phyloP scores from a whole-genome alignment of 768 basidiomycete genomes.

The Trametes punicea region DNA sequence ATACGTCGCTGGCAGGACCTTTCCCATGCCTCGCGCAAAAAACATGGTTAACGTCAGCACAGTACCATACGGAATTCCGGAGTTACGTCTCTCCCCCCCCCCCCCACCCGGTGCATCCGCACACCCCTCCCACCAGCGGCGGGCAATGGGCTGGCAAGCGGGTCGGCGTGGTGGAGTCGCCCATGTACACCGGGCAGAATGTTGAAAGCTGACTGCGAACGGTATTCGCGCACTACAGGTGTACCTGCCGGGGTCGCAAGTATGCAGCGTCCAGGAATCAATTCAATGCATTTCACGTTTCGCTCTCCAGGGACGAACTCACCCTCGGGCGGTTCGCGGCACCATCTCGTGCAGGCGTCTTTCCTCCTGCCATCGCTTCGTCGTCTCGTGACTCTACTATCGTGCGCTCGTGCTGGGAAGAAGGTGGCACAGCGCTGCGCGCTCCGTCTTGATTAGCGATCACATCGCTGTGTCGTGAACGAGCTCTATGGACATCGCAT shows the following conservation, averaged over 20 bases:
- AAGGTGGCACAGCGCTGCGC: no score
- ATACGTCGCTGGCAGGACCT: slow-evolving; percentile 21
- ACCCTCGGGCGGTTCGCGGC: slow-evolving; percentile 21
- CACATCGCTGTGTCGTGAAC: slow-evolving; percentile 37
- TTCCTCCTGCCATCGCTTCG: slow-evolving; percentile 29
- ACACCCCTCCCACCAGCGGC: no score
- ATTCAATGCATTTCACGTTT: slow-evolving; percentile 29
- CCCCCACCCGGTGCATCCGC: no score
- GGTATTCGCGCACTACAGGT: slow-evolving; percentile 16
- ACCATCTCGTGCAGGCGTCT: slow-evolving; percentile 22
- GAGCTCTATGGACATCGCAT: slow-evolving; percentile 27
- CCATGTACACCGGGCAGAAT: not conserved
- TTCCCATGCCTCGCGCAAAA: slow-evolving; percentile 17
- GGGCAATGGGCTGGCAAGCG: no score
- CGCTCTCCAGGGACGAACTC: slow-evolving; percentile 24
- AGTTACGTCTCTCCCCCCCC: no score
- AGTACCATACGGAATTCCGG: no score
- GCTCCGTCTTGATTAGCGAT: no score
- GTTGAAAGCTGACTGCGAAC: not conserved
- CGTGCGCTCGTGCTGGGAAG: no score
- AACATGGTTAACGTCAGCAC: slow-evolving; percentile 14
- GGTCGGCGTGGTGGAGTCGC: slow-evolving; percentile 4
- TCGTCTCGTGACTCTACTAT: no score
- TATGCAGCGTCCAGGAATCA: slow-evolving; percentile 25
- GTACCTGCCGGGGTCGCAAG: slow-evolving; percentile 25